A percentile compares a stretch with the other conserved stretches of the same genome.
These are phyloP conservation scores for Bryopsis sp. DNA, from an alignment of 139 green algal genomes.

Conservation along the genomic window DNA sequence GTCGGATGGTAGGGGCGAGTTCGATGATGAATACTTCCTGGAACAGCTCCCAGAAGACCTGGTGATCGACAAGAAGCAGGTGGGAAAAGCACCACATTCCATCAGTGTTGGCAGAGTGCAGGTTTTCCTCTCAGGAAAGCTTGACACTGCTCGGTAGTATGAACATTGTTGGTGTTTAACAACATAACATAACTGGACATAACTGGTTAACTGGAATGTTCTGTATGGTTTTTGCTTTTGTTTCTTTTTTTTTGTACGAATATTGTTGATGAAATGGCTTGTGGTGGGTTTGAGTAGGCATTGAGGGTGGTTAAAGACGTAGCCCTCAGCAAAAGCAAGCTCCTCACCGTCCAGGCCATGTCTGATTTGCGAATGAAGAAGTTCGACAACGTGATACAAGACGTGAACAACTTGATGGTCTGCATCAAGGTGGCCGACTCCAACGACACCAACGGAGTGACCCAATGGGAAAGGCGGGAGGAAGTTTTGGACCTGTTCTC, in stretches of 20 bases:
- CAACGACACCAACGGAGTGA: not conserved
- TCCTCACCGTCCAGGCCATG: conserved; percentile 20
- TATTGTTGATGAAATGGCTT: not conserved
- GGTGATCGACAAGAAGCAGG: too few species aligned
- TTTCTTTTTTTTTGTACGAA: not conserved
- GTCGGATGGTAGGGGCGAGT: conserved; percentile 21
- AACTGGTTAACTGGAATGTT: too few species aligned
- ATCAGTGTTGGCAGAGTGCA: too few species aligned
- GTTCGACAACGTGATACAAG: conserved; percentile 4
- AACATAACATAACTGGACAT: too few species aligned
- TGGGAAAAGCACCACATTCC: too few species aligned
- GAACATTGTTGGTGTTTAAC: too few species aligned
- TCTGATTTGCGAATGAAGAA: conserved; percentile 26
- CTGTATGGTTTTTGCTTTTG: conserved; percentile 7
- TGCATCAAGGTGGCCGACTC: conserved; percentile 8
- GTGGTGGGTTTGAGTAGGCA: not conserved
- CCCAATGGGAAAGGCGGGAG: conserved; percentile 4
- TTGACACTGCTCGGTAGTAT: too few species aligned
- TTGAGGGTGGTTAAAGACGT: conserved; percentile 20
- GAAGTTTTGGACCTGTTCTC: conserved; percentile 18
- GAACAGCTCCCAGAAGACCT: conserved; percentile 18
- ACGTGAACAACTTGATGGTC: conserved; percentile 23
- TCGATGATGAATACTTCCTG: conserved; percentile 21
- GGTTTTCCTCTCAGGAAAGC: too few species aligned
- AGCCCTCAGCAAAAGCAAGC: conserved; percentile 16